These are phyloP conservation scores for Dipsacomyces acuminosporus DNA, from an alignment of 371 early-diverging fungal genomes.

Conservation along the genomic window DNA sequence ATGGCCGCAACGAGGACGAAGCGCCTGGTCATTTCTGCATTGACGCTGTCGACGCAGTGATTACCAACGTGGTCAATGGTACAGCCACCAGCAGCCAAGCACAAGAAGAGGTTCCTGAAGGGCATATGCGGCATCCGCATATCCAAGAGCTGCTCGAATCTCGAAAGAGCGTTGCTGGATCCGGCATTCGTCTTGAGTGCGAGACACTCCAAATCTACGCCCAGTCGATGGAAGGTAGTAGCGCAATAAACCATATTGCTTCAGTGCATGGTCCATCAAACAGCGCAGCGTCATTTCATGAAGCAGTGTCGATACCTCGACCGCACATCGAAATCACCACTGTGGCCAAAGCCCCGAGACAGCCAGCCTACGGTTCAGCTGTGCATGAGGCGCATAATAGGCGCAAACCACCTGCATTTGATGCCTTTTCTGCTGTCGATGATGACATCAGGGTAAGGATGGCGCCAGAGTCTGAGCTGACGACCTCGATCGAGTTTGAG, in stretches of 20 bases:
- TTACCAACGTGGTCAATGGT: slow-evolving; percentile 44
- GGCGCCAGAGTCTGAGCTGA: slow-evolving; percentile 41
- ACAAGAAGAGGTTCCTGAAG: slow-evolving; percentile 27
- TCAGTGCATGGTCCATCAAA: slow-evolving; percentile 29
- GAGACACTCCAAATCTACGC: slow-evolving; percentile 25
- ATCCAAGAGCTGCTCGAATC: slow-evolving; percentile 44
- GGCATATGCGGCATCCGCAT: slow-evolving; percentile 43
- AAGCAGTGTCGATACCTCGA: slow-evolving; percentile 28
- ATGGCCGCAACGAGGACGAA: slow-evolving; percentile 8
- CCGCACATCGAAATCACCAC: slow-evolving; percentile 45
- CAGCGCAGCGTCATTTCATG: not conserved
- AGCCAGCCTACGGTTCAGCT: not conserved
- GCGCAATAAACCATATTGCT: slow-evolving; percentile 25
- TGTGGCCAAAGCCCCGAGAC: slow-evolving; percentile 2
- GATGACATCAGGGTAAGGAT: slow-evolving; percentile 41
- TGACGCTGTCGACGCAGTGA: slow-evolving; percentile 38
- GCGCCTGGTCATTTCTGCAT: slow-evolving; percentile 40
- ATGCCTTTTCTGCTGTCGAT: slow-evolving; percentile 36
- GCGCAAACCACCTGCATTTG: slow-evolving; percentile 40
- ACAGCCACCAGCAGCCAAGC: slow-evolving; percentile 43
- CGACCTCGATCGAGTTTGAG: slow-evolving; percentile 41
- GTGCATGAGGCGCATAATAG: not conserved
- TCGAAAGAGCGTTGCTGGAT: slow-evolving; percentile 39
- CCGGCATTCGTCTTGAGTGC: slow-evolving; percentile 40
- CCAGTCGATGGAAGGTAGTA: slow-evolving; percentile 30